A percentile compares a stretch with the other conserved stretches of the same genome.
phyloP scores from a whole-genome alignment of 129 eudicot genomes.

The Flaveria trinervia region DNA sequence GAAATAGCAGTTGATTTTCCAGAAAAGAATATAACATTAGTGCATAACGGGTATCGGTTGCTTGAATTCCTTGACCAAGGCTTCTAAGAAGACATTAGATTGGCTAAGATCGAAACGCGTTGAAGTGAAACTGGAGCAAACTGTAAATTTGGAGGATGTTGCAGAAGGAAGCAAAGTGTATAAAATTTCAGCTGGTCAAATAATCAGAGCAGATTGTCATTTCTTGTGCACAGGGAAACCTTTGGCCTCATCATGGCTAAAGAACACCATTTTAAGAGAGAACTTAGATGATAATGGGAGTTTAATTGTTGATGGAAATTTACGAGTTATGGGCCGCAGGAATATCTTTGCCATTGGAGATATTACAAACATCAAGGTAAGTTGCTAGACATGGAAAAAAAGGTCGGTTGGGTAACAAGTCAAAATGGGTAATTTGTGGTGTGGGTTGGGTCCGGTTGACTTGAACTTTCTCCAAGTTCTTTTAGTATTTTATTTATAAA shows the following conservation, averaged over 20 bases:
- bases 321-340: conserved; percentile 60
- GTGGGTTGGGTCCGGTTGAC: neutral
- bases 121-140: conserved; percentile 67
- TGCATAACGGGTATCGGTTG: conserved; percentile 68
- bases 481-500: too few relatives aligned
- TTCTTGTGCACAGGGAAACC: conserved; percentile 82
- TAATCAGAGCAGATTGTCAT: conserved; percentile 65
- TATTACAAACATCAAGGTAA: conserved; percentile 75
- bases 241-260: conserved; percentile 66
- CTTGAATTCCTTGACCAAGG: conserved; percentile 79
- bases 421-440: neutral
- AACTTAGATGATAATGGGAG: conserved; percentile 60
- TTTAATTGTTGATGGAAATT: conserved; percentile 63
- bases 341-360: conserved; percentile 83
- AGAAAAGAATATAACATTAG: conserved; percentile 59
- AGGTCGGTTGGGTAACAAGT: neutral
- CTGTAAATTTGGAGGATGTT: conserved; percentile 49
- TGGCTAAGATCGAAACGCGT: conserved; percentile 72
- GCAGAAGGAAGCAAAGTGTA: conserved; percentile 52
- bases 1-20: conserved; percentile 82
- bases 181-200: conserved; percentile 63
- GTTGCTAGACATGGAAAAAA: neutral
- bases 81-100: conserved; percentile 63
- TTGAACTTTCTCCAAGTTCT: neutral
- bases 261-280: conserved; percentile 50